Evolutionary conservation across 2,329 filamentous ascomycete genomes (phyloP), one percentile per base, ranked within the genome.

Genomic region (Apiospora arundinis): DNA sequence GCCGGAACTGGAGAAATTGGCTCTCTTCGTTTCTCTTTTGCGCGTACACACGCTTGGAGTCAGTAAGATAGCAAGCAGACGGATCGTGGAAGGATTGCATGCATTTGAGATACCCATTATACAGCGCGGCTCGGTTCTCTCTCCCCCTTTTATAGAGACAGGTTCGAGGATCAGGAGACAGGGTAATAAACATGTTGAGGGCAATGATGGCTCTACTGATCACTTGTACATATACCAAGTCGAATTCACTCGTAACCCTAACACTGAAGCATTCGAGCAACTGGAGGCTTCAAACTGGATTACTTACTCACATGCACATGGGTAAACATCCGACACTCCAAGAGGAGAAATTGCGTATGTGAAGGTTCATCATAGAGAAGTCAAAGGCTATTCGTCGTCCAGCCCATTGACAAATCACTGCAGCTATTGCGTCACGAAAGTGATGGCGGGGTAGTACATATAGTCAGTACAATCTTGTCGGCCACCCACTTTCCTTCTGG

Each of bases 101-200:
- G 56, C 56, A 63, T 63, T 63, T 63, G 56, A 63, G 56, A 63
- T 63, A 63, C 56, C 56, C 56, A 63, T 63, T 40, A 40, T 28
- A 16, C 52, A 37, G 28, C 56, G 32, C 56, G 18, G 32, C 56
- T 63, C 52, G 16, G 28, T 7, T 60, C 32, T 56, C 8, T 32
- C 6, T 9, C 28, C 32, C 52, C 28, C 12, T 60, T 60, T 21
- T 37, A 21, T 11, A 60, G 49, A 56, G 49, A 56, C 49, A 32
- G 52, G n/a, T n/a, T 28, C 32, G 56, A 63, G 32, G 18, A 23
- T 5, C 11, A 63, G 28, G 32, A 63, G 56, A 63, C 56, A 40
- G 56, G 32, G 40, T 63, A 40, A 63, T 60, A 60, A 16, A 63
- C 32, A 40, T 32, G n/a, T 28, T 37, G 25, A 18, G 56, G 9